These are phyloP conservation scores for Coemansia sp. DNA, from an alignment of 192 early-diverging fungal genomes.

Conservation along the genomic window DNA sequence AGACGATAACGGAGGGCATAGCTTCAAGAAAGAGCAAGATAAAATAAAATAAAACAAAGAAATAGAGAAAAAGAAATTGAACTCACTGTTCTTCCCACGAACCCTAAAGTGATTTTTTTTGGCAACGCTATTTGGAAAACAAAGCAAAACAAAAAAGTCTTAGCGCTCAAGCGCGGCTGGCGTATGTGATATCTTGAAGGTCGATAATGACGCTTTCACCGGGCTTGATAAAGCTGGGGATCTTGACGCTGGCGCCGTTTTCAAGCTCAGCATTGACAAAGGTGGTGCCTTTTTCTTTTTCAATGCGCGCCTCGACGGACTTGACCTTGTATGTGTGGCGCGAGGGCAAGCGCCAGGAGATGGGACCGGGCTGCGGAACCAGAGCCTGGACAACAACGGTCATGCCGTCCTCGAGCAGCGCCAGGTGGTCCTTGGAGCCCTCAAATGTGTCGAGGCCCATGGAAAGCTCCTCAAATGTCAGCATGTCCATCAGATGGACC, in stretches of 20 bases:
- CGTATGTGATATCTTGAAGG: slow-evolving; percentile 64
- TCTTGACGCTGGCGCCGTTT: slow-evolving; percentile 67
- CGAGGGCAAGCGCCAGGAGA: slow-evolving; percentile 65
- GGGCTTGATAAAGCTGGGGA: slow-evolving; percentile 81
- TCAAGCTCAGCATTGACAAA: slow-evolving; percentile 68
- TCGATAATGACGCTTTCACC: slow-evolving; percentile 79
- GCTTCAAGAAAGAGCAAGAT: not conserved
- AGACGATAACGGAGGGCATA: slow-evolving; percentile 76
- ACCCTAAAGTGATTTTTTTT: not conserved
- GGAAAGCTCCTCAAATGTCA: slow-evolving; percentile 72
- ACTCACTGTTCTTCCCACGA: not conserved
- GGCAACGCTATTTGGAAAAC: too few relatives aligned
- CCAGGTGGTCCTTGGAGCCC: slow-evolving; percentile 58
- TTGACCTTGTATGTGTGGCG: slow-evolving; percentile 62
- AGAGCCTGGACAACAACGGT: slow-evolving; percentile 60
- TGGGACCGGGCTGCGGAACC: slow-evolving; percentile 61
- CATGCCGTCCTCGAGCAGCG: slow-evolving; percentile 60
- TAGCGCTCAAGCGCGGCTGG: slow-evolving; percentile 55
- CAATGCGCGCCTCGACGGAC: slow-evolving; percentile 54
- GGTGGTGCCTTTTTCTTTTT: slow-evolving; percentile 69
- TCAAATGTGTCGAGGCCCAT: slow-evolving; percentile 61
- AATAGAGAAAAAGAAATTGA: too few relatives aligned
- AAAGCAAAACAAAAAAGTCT: too few relatives aligned
- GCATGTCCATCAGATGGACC: slow-evolving; percentile 69
- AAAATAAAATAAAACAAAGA: not conserved